Base-by-base conservation (phyloP, 2,329 filamentous ascomycete species). In the Microthyrium microscopicum region DNA sequence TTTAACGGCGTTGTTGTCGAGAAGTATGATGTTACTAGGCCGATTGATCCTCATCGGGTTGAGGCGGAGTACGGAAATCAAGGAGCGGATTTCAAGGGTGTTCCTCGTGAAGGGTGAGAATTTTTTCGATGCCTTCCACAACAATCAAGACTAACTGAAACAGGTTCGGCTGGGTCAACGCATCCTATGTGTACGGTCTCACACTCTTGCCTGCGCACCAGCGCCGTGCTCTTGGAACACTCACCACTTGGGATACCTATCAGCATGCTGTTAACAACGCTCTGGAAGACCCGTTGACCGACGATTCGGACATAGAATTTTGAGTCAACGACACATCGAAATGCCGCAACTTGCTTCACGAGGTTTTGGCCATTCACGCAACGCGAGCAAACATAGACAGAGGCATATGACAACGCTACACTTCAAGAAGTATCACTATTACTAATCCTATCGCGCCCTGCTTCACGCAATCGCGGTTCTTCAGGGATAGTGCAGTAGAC, bases 51-150 rank as follows among this genome's bases (percentile, higher is more conserved):
- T 24, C 89, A 95, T 57, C 77, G 80, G 40, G 89, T 95, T 9
- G 83, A 91, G 54, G 89, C 87, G 38, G 89, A 98, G 58, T 98
- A 98, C 51, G 89, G 89, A 5, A 98, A 98, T 55, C 89, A 98
- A 55, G 89, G 89, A 2, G 64, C 79, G 31, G 82, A 94, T 51
- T 94, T 95, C 61, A 92, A 91, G 60, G 87, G 87, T 25, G 85
- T 93, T 44, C 82, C 87, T 34, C 83, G 82, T 46, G 87, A 95
- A 72, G 87, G 87, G 83, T 93, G 62, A 68, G 80, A 73, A 26
- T 26, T 12, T 30, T 26, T 29, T 24, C 17, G 6, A 2, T 20
- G 20, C 9, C 18, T 34, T 29, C 37, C 19, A 15, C 20, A 12
- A 20, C 4, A 19, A 32, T 8, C 6, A 6, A 7, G 33, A 35